Percentiles rank a stretch among this genome's conserved stretches.
Conservation (phyloP, 768 basidiomycete species). For the Nidularia pulvinata region DNA sequence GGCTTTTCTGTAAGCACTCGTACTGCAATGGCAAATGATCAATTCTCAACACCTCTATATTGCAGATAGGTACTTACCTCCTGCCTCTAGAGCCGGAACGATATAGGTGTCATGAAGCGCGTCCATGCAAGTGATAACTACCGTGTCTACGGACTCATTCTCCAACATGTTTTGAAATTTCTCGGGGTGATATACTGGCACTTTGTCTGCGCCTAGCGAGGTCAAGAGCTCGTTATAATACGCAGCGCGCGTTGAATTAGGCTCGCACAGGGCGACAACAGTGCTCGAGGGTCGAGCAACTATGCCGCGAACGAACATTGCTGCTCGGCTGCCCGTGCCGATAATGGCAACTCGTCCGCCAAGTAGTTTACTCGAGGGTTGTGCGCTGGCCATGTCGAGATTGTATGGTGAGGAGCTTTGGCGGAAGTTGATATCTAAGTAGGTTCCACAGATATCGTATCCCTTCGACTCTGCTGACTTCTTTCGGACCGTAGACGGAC, state of each 20-base stretch:
- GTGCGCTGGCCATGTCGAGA: slow-evolving; percentile 7
- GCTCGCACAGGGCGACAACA: slow-evolving; percentile 47
- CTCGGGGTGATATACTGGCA: slow-evolving; percentile 37
- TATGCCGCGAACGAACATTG: slow-evolving; percentile 47
- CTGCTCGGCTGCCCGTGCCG: slow-evolving; percentile 38
- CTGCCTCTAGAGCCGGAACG: slow-evolving; percentile 38
- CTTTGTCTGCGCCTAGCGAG: slow-evolving; percentile 30
- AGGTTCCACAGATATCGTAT: too few species aligned
- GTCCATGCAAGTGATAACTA: slow-evolving; percentile 50
- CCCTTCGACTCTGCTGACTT: too few species aligned
- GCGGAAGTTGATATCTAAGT: too few species aligned
- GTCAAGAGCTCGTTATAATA: slow-evolving; percentile 41
- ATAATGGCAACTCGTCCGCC: slow-evolving; percentile 38
- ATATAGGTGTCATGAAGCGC: slow-evolving; percentile 47
- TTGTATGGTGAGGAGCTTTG: too few species aligned
- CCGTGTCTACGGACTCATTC: slow-evolving; percentile 40
- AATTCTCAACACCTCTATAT: neutral
- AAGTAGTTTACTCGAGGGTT: slow-evolving; percentile 14
- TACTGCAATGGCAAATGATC: slow-evolving; percentile 17
- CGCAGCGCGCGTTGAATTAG: slow-evolving; percentile 40
- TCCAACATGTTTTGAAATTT: slow-evolving; percentile 43
- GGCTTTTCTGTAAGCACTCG: slow-evolving; percentile 54
- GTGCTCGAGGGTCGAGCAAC: slow-evolving; percentile 35
- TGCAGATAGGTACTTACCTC: slow-evolving; percentile 28
- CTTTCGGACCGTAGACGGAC: neutral